A percentile compares a stretch with the other conserved stretches of the same genome.
These are phyloP conservation scores for Auricularia cornea DNA, from an alignment of 768 basidiomycete genomes.

Conservation along the genomic window DNA sequence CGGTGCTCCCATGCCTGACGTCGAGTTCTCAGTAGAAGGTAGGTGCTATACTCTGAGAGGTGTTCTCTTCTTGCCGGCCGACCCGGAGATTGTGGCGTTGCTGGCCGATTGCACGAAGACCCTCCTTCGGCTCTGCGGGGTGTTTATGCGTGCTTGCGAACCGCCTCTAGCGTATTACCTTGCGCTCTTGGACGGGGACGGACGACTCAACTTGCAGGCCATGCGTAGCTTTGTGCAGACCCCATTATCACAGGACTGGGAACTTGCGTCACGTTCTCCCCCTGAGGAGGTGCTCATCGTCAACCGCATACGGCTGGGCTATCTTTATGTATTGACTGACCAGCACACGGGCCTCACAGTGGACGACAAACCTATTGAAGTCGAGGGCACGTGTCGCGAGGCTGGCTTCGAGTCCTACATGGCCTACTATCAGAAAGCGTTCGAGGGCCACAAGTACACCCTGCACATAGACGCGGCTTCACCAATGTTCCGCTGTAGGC, in stretches of 20 bases:
- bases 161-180: constrained; percentile 52
- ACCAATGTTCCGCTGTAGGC: background rate
- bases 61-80: background rate
- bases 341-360: background rate
- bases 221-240: constrained; percentile 25
- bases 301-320: background rate
- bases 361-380: background rate
- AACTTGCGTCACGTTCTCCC: background rate
- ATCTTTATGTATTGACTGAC: background rate
- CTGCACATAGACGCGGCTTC: background rate
- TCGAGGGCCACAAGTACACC: background rate
- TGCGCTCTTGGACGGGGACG: constrained; percentile 47
- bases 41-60: background rate
- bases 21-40: constrained; percentile 25
- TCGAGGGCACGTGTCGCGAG: background rate
- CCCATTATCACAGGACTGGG: constrained; percentile 4
- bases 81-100: background rate
- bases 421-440: background rate
- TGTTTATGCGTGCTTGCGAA: constrained; percentile 17
- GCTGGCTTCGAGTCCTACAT: background rate
- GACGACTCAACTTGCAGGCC: constrained; percentile 46
- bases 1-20: constrained; percentile 45
- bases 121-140: background rate
- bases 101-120: background rate
- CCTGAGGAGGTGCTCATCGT: background rate